A percentile compares a stretch with the other conserved stretches of the same genome.
phyloP scores from a whole-genome alignment of 2,329 filamentous ascomycete species.

The Endoconidiophora laricicola region DNA sequence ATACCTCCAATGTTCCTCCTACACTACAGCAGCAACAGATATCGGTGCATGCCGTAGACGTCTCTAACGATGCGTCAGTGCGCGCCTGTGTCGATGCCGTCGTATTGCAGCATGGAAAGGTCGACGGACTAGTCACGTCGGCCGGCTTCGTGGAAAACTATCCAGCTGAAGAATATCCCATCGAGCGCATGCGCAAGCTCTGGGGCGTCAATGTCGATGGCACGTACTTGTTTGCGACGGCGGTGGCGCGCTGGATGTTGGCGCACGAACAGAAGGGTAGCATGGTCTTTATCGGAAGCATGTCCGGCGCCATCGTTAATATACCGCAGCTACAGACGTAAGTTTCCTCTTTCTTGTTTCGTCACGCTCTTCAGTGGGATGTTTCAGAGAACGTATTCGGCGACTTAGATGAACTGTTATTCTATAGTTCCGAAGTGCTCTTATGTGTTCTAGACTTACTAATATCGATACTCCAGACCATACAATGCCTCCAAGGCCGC shows the following conservation, averaged over 20 bases:
- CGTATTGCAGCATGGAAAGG: constrained; percentile 54
- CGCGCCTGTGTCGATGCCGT: not conserved
- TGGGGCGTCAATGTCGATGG: constrained; percentile 90
- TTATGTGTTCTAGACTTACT: not conserved
- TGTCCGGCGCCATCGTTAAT: constrained; percentile 88
- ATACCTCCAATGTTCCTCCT: too few species aligned
- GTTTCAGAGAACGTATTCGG: too few species aligned
- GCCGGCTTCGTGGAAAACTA: constrained; percentile 95
- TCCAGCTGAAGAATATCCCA: constrained; percentile 76
- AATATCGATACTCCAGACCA: constrained; percentile 29
- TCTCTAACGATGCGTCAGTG: constrained; percentile 7
- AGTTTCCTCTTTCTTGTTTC: constrained; percentile 16
- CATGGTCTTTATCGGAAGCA: constrained; percentile 90
- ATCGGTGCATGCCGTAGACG: constrained; percentile 58
- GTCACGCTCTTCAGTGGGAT: not conserved
- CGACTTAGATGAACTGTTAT: too few species aligned
- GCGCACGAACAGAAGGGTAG: constrained; percentile 60
- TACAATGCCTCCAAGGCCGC: constrained; percentile 92
- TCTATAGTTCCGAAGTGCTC: too few species aligned
- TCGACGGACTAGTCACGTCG: constrained; percentile 88
- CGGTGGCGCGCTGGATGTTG: constrained; percentile 78
- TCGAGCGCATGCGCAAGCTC: constrained; percentile 80
- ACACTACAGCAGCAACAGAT: constrained; percentile 25
- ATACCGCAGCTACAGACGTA: constrained; percentile 79
- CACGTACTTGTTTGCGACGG: constrained; percentile 74